Percentiles rank a stretch among this genome's conserved stretches.
These are phyloP conservation scores for Protomyces lactucae-debilis DNA, from an alignment of 1,139 yeast genomes.

Conservation along the genomic window DNA sequence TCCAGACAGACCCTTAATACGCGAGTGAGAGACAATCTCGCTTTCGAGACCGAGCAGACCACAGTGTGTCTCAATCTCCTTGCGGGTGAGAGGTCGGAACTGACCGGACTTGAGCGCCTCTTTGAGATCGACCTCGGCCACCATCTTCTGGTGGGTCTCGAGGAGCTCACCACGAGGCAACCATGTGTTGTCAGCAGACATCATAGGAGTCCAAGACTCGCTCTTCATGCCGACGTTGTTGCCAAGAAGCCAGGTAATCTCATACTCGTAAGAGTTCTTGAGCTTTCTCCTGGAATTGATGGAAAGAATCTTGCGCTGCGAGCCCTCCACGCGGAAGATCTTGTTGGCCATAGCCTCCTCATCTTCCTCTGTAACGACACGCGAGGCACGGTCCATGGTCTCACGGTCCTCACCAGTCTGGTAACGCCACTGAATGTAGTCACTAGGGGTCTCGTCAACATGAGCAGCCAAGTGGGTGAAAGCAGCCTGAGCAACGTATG, in stretches of 20 bases:
- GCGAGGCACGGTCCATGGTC: constrained; percentile 99
- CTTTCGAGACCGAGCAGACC: constrained; percentile 97
- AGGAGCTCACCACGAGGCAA: constrained; percentile 99
- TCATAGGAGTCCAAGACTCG: constrained; percentile 99
- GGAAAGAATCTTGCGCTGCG: constrained; percentile 94
- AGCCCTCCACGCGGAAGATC: constrained; percentile 97
- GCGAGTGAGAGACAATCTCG: constrained; percentile 98
- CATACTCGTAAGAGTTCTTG: constrained; percentile 99
- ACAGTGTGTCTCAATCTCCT: constrained; percentile 99
- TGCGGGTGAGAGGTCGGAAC: constrained; percentile 99
- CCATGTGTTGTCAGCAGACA: constrained; percentile 99
- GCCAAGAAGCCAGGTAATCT: constrained; percentile 94
- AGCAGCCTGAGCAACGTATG: constrained; percentile 99
- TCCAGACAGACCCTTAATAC: constrained; percentile 99
- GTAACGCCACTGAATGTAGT: constrained; percentile 99
- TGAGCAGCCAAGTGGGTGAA: constrained; percentile 98
- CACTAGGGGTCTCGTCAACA: constrained; percentile 98
- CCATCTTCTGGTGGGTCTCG: constrained; percentile 98
- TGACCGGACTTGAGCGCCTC: constrained; percentile 99
- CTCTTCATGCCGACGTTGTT: constrained; percentile 98
- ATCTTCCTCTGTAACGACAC: constrained; percentile 95
- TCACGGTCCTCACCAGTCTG: constrained; percentile 99
- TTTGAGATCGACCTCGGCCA: constrained; percentile 99
- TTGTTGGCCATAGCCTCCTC: constrained; percentile 94
- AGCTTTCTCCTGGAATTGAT: constrained; percentile 98